phyloP scores from a whole-genome alignment of 768 basidiomycete genomes.

The Russula earlei region DNA sequence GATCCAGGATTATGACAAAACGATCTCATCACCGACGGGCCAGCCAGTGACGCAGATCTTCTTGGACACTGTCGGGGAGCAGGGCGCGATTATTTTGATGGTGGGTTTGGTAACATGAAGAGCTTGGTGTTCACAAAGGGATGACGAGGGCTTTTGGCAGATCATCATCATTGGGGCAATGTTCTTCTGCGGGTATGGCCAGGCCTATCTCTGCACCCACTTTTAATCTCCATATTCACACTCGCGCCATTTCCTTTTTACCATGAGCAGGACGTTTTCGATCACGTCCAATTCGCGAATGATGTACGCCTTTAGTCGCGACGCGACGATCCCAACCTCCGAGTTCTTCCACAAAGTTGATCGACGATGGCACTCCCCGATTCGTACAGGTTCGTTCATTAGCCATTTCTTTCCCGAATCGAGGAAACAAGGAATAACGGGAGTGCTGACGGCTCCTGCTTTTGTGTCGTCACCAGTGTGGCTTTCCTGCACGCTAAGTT shows the following conservation, averaged over 20 bases:
- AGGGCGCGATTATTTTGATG: conserved; percentile 68
- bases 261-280: conserved; percentile 50
- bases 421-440: no score
- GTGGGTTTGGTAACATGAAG: conserved; percentile 25
- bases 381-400: conserved; percentile 46
- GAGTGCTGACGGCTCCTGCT: not conserved
- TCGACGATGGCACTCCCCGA: conserved; percentile 47
- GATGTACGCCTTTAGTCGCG: conserved; percentile 76
- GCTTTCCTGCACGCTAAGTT: conserved; percentile 69
- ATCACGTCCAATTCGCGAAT: conserved; percentile 72
- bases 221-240: not conserved
- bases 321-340: conserved; percentile 62
- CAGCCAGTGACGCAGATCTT: conserved; percentile 75
- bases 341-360: conserved; percentile 59
- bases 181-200: conserved; percentile 58
- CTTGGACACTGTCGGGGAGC: conserved; percentile 62
- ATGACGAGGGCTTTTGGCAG: conserved; percentile 23
- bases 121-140: not conserved
- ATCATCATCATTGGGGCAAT: conserved; percentile 60
- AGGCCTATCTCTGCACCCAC: not conserved
- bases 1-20: conserved; percentile 57
- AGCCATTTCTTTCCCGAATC: not conserved
- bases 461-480: conserved; percentile 39
- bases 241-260: not conserved
- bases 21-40: conserved; percentile 43